Conservation (phyloP, 208 protist genomes). For the Endotrypanum monterogeii region DNA sequence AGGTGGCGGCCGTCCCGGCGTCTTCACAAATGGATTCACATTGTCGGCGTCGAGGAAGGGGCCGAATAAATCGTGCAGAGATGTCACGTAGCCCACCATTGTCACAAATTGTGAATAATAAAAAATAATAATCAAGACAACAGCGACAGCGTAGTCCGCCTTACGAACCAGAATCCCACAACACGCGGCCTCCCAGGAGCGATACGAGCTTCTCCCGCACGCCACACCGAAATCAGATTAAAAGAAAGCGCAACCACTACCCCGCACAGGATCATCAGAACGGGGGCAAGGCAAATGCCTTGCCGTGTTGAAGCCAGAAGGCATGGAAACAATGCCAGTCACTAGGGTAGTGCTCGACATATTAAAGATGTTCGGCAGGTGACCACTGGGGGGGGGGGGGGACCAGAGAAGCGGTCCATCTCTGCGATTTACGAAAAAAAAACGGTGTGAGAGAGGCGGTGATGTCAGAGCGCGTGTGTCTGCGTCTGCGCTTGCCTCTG, state of each 20-base stretch:
- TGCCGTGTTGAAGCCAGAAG: conserved; percentile 54
- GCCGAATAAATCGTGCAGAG: conserved; percentile 48
- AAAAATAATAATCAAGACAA: conserved; percentile 48
- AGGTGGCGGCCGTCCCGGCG: conserved; percentile 30
- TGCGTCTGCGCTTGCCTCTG: no score
- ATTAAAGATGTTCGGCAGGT: conserved; percentile 62
- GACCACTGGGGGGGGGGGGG: conserved; percentile 59
- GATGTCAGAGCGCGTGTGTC: no score
- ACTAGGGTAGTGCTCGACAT: conserved; percentile 58
- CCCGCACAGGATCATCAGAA: conserved; percentile 60
- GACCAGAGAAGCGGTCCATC: no score
- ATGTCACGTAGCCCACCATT: conserved; percentile 63
- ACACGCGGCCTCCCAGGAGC: conserved; percentile 59
- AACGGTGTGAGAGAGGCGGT: no score
- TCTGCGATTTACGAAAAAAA: no score
- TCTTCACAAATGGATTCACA: conserved; percentile 11
- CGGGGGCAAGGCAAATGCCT: conserved; percentile 45
- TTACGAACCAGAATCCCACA: conserved; percentile 55
- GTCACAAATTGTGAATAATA: conserved; percentile 53
- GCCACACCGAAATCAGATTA: conserved; percentile 59
- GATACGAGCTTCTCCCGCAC: conserved; percentile 48
- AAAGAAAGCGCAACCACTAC: conserved; percentile 60
- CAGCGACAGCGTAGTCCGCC: conserved; percentile 53
- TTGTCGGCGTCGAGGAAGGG: conserved; percentile 24
- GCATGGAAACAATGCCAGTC: conserved; percentile 60